phyloP scores from a whole-genome alignment of 2,329 filamentous ascomycete genomes.

The Pezizomycotina sp. region DNA sequence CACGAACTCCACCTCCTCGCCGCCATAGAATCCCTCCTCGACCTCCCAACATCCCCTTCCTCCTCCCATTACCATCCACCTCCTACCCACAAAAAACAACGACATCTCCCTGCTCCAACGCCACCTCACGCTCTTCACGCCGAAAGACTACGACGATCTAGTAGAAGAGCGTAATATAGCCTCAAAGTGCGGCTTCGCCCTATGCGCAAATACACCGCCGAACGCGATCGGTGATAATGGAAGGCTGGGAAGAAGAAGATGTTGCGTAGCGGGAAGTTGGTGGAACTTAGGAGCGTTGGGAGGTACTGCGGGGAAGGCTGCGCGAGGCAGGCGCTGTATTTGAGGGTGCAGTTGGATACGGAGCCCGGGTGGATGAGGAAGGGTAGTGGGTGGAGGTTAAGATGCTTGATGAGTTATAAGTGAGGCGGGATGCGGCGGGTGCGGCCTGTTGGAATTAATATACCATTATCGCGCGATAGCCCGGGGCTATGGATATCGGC shows the following conservation, averaged over 20 bases:
- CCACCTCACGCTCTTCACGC: slow-evolving; percentile 58
- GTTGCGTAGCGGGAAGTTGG: slow-evolving; percentile 33
- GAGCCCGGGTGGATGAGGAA: slow-evolving; percentile 71
- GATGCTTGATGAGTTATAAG: too few relatives aligned
- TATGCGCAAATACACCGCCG: slow-evolving; percentile 51
- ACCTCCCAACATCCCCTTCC: slow-evolving; percentile 38
- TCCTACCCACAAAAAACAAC: slow-evolving; percentile 37
- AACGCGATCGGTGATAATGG: slow-evolving; percentile 37
- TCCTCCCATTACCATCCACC: slow-evolving; percentile 25
- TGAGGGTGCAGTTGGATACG: slow-evolving; percentile 76
- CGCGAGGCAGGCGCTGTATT: slow-evolving; percentile 61
- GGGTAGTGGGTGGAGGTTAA: too few relatives aligned
- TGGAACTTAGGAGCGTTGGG: slow-evolving; percentile 55
- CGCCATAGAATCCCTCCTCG: slow-evolving; percentile 54
- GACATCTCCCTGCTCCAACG: slow-evolving; percentile 51
- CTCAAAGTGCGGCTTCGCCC: slow-evolving; percentile 62
- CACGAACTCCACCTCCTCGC: slow-evolving; percentile 58
- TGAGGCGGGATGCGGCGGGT: too few relatives aligned
- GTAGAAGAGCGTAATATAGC: slow-evolving; percentile 79
- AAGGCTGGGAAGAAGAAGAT: slow-evolving; percentile 33
- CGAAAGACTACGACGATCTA: slow-evolving; percentile 74
- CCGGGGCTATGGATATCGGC: too few relatives aligned
- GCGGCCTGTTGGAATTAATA: too few relatives aligned
- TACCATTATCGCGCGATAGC: too few relatives aligned
- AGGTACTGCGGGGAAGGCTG: slow-evolving; percentile 77